Conservation (phyloP, 2,329 filamentous ascomycete genomes). For the Diplodia mutila region DNA sequence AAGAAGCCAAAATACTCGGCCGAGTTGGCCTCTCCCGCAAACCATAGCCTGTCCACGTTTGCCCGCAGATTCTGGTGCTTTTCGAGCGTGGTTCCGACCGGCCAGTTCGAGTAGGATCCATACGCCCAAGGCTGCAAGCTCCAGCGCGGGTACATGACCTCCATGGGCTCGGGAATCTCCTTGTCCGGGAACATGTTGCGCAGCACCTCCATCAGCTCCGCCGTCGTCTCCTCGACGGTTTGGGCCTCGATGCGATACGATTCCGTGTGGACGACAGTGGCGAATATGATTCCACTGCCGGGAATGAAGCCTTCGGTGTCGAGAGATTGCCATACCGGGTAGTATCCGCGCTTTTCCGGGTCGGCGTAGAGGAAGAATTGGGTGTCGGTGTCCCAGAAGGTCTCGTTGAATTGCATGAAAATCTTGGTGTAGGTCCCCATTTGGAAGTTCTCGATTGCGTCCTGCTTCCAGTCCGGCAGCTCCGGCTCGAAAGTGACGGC, state of each 20-base stretch:
- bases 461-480: slow-evolving; percentile 67
- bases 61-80: slow-evolving; percentile 70
- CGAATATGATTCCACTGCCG: slow-evolving; percentile 68
- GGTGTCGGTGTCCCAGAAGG: slow-evolving; percentile 64
- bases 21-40: slow-evolving; percentile 67
- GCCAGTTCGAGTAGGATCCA: slow-evolving; percentile 72
- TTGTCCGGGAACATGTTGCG: slow-evolving; percentile 64
- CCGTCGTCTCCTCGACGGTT: slow-evolving; percentile 60
- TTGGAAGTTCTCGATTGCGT: slow-evolving; percentile 64
- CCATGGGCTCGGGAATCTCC: slow-evolving; percentile 61
- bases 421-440: slow-evolving; percentile 77
- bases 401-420: slow-evolving; percentile 69
- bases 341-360: slow-evolving; percentile 55
- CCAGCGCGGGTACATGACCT: slow-evolving; percentile 66
- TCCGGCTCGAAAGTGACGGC: slow-evolving; percentile 61
- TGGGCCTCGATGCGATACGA: slow-evolving; percentile 64
- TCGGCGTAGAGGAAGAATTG: slow-evolving; percentile 61
- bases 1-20: slow-evolving; percentile 68
- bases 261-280: slow-evolving; percentile 62
- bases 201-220: slow-evolving; percentile 61
- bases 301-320: slow-evolving; percentile 61
- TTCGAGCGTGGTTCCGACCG: slow-evolving; percentile 63
- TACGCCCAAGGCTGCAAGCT: slow-evolving; percentile 54
- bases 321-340: slow-evolving; percentile 68
- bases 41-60: slow-evolving; percentile 65